Evolutionary conservation across 768 basidiomycete genomes (phyloP).

Genomic region (Chalciporus chontae): DNA sequence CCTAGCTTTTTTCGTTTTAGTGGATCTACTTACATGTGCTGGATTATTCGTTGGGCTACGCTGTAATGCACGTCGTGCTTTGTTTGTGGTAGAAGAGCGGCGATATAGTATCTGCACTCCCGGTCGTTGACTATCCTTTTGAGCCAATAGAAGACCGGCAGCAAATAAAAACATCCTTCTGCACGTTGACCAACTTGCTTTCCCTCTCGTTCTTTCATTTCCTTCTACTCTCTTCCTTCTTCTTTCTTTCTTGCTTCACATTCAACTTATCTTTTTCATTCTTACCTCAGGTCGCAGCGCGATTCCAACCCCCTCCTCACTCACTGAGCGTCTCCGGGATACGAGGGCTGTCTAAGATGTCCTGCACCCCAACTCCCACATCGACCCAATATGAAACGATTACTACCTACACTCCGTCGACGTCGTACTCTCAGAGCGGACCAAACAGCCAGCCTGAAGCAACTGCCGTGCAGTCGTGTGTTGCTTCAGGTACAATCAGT

Average conservation of each 20-base stretch:
- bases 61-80: neutral
- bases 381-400: constrained; percentile 39
- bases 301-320: neutral
- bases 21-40: too few relatives aligned
- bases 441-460: constrained; percentile 29
- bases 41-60: neutral
- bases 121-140: neutral
- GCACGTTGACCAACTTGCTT: neutral
- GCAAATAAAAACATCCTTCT: constrained; percentile 1
- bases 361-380: constrained; percentile 44
- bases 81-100: neutral
- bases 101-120: neutral
- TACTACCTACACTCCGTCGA: constrained; percentile 33
- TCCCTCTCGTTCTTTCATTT: constrained; percentile 10
- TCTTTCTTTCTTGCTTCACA: neutral
- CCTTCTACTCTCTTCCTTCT: neutral
- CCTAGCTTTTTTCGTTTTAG: too few relatives aligned
- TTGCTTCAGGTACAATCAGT: constrained; percentile 26
- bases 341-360: constrained; percentile 15
- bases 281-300: neutral
- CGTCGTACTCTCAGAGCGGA: constrained; percentile 35
- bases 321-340: neutral
- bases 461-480: constrained; percentile 35
- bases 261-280: neutral
- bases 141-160: neutral